Base-by-base conservation (phyloP, 345 rosid species). In the Balakata baccata region DNA sequence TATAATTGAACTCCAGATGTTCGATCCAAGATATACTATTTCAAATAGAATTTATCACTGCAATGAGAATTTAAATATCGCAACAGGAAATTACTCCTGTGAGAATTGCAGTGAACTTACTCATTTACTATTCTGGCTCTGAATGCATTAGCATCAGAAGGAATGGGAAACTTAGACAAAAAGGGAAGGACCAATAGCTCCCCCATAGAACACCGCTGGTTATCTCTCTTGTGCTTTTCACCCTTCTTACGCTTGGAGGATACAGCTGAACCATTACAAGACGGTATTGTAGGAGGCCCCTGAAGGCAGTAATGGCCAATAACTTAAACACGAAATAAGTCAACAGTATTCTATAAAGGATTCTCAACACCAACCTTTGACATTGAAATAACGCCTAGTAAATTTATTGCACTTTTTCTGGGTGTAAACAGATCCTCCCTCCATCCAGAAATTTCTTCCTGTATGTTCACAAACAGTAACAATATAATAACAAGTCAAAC, bases 371-470 rank as follows among this genome's bases (percentile, higher is more conserved):
- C 66, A 68, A 90, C 96, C 88, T 87, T 90, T 80, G 93, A 90
- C 85, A 84, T 77, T 79, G 98, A 87, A 78, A 92, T 83, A 75
- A 90, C 89, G 81, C 92, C 91, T 53, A 92, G 94, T 71, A 92
- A 83, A 79, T 92, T 92, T 70, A 87, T 81, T 69, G 98, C 94
- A 78, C 98, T 90, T 82, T 92, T 92, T 76, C 98, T 88, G 71
- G 90, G 94, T 13, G 94, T 90, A 82, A 88, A 90, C 78, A 88
- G 84, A 78, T 90, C 94, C 67, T 90, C 98, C 82, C 94, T 88
- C 96, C 98, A 92, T 72, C 94, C 98, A 80, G 94, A 90, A 81
- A 89, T 78, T 81, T 90, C 96, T 79, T 84, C 96, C 98, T 89
- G 79, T 68, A 70, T 46, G 62, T 69, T 66, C 70, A 81, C 16